Percentiles rank a stretch among this genome's conserved stretches.
phyloP scores from a whole-genome alignment of 495 filamentous ascomycete species.

The Xeromyces bisporus region DNA sequence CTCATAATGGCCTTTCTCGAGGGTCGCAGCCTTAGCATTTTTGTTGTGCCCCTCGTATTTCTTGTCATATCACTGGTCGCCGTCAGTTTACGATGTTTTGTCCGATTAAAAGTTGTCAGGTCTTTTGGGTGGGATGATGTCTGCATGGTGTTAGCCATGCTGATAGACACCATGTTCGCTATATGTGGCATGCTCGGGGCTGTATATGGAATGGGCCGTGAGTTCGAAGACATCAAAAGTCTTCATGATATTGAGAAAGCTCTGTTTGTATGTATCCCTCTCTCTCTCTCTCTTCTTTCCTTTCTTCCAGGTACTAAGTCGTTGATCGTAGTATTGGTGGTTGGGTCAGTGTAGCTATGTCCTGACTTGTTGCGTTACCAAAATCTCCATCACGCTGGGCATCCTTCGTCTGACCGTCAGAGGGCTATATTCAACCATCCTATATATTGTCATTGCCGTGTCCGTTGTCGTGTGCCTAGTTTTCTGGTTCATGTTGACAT shows the following conservation, averaged over 20 bases:
- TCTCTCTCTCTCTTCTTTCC: background rate
- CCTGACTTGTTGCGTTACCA: conserved; percentile 18
- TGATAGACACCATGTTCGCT: conserved; percentile 24
- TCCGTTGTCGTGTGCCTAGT: conserved; percentile 14
- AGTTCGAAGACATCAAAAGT: conserved; percentile 3
- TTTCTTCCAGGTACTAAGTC: conserved; percentile 1
- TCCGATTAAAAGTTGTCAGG: conserved; percentile 21
- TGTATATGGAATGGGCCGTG: conserved; percentile 21
- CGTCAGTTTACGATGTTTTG: conserved; percentile 25
- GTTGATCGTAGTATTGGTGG: conserved; percentile 22
- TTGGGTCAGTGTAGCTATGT: conserved; percentile 22
- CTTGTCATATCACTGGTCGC: conserved; percentile 21
- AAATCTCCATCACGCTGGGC: conserved; percentile 24
- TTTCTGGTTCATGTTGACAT: conserved; percentile 23
- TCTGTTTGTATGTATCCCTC: conserved; percentile 21
- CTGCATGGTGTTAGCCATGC: conserved; percentile 26
- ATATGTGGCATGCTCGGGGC: conserved; percentile 23
- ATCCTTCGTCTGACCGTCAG: conserved; percentile 23
- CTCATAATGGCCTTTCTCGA: conserved; percentile 20
- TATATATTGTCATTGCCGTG: conserved; percentile 18
- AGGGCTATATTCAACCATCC: conserved; percentile 9
- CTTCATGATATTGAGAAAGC: conserved; percentile 14
- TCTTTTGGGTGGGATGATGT: conserved; percentile 30
- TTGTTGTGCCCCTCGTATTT: conserved; percentile 24
- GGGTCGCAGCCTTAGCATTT: conserved; percentile 22